A percentile compares a stretch with the other conserved stretches of the same genome.
Conservation (phyloP, 2,329 filamentous ascomycete species). For the Hypoxylon sp. region DNA sequence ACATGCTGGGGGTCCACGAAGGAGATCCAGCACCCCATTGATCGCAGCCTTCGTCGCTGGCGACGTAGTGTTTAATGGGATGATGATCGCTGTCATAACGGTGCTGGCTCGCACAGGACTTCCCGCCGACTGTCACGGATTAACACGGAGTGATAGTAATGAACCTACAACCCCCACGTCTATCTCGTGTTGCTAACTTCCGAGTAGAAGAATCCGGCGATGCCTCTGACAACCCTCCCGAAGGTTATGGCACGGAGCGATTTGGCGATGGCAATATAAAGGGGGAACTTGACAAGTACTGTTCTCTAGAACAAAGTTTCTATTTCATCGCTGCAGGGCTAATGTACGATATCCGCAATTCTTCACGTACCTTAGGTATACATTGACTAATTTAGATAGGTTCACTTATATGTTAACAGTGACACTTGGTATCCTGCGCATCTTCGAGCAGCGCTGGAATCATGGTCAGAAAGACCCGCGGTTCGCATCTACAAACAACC, state of each 20-base stretch:
- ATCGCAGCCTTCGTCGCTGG: conserved; percentile 51
- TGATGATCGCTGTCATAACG: conserved; percentile 55
- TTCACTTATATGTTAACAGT: conserved; percentile 53
- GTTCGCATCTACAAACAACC: conserved; percentile 44
- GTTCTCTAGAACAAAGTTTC: conserved; percentile 53
- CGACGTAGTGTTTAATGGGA: conserved; percentile 54
- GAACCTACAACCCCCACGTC: background rate
- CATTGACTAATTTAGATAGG: conserved; percentile 40
- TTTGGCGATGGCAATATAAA: conserved; percentile 53
- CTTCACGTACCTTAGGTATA: background rate
- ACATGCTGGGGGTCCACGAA: conserved; percentile 51
- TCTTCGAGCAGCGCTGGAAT: conserved; percentile 53
- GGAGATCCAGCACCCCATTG: conserved; percentile 45
- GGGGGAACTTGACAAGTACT: conserved; percentile 41
- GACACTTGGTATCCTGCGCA: conserved; percentile 51
- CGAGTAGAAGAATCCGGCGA: conserved; percentile 28
- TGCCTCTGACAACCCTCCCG: conserved; percentile 32
- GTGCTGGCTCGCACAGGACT: conserved; percentile 55
- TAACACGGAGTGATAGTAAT: conserved; percentile 50
- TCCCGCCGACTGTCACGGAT: conserved; percentile 55
- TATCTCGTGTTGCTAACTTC: conserved; percentile 19
- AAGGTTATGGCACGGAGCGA: conserved; percentile 51
- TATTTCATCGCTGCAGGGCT: conserved; percentile 54
- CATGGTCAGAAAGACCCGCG: conserved; percentile 47
- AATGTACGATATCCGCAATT: conserved; percentile 48